These are phyloP conservation scores for Phytophthora podocarpi DNA, from an alignment of 352 stramenopile species.

Conservation along the genomic window DNA sequence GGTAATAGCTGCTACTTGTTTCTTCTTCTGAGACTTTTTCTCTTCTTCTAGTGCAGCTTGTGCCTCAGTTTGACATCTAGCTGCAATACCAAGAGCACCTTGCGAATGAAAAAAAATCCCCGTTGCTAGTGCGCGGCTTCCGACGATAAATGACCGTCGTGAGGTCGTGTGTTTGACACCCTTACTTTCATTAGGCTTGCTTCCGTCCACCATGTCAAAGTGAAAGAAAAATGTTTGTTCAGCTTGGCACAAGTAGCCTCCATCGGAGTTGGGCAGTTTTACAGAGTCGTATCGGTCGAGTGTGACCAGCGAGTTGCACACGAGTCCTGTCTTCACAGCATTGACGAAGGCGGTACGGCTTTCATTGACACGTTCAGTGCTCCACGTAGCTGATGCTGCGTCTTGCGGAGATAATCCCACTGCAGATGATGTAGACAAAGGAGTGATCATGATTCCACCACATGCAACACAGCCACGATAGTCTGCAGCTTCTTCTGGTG, in stretches of 20 bases:
- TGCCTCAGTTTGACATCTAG: conserved; percentile 10
- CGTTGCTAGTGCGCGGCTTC: conserved; percentile 21
- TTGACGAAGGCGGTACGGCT: conserved; percentile 49
- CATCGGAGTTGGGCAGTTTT: neutral
- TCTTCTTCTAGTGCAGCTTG: conserved; percentile 3
- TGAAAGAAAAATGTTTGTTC: conserved; percentile 55
- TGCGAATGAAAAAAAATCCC: conserved; percentile 37
- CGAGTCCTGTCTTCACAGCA: conserved; percentile 53
- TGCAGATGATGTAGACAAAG: neutral
- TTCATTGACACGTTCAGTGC: conserved; percentile 25
- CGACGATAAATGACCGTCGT: conserved; percentile 35
- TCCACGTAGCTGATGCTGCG: conserved; percentile 14
- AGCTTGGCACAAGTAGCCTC: conserved; percentile 12
- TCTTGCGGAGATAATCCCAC: neutral
- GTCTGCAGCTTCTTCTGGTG: conserved; percentile 4
- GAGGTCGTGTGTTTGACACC: conserved; percentile 1
- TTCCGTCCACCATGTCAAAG: conserved; percentile 18
- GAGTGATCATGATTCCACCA: conserved; percentile 23
- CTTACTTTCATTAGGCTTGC: neutral
- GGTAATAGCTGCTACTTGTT: neutral
- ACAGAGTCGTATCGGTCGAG: conserved; percentile 28
- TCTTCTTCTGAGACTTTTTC: conserved; percentile 19
- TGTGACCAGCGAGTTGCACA: conserved; percentile 34
- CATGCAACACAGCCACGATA: conserved; percentile 19
- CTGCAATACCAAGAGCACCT: conserved; percentile 31